Evolutionary conservation across 106 monocot species (phyloP), one percentile per base, ranked within the genome.

Genomic region (Chionographis japonica): DNA sequence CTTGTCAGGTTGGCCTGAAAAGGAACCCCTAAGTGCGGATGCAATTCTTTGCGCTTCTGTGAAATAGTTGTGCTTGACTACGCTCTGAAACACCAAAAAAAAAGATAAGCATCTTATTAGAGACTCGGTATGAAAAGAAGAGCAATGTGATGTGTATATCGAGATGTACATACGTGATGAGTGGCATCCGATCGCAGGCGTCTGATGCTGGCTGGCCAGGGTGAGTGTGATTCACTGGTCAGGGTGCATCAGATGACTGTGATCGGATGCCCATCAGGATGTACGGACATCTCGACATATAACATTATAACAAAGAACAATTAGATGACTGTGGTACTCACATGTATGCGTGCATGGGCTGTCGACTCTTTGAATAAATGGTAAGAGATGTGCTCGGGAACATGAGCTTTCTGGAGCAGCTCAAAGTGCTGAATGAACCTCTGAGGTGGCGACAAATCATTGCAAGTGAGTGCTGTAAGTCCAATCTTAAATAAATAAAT

Each of bases 341-440:
- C 98, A n/a, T 83, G 79, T 52, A 88, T 75, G 42, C 68, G 50
- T 43, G 87, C 87, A 67, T 77, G 71, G 3, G 52, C 58, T 65
- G 79, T 81, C 66, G 87, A 90, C 70, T 91, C 87, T 57, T 85
- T 87, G 59, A 90, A 98, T 52, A 82, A 64, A 37, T 77, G 65
- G 72, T 81, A 98, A 7, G 93, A 81, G 52, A 90, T 69, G 55
- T 90, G 76, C 37, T 85, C 90, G 2, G 98, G 93, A 69, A 98
- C 58, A 68, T 81, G 93, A 50, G 98, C 93, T 81, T 78, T 93
- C 77, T 77, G 87, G 17, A 98, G 87, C 50, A 90, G 93, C 60
- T 93, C 93, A 78, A 98, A 98, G 69, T 90, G 93, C 75, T 98
- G 98, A 72, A 62, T 63, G 59, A 98, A 98, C 67, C 92, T 87